A percentile compares a stretch with the other conserved stretches of the same genome.
phyloP scores from a whole-genome alignment of 129 eudicot species.

The Saposhnikovia divaricata region DNA sequence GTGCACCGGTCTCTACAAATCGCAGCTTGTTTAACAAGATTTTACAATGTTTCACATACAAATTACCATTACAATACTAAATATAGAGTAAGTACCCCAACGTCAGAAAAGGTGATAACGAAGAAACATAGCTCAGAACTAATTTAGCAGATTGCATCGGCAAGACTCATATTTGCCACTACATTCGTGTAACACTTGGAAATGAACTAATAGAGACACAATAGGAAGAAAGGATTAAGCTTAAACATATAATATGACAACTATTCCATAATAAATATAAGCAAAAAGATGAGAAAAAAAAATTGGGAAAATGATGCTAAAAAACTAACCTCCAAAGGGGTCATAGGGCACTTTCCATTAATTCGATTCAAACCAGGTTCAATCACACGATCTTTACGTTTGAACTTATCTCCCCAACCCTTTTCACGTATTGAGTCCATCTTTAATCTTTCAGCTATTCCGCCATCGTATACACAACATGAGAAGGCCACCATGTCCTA shows the following conservation, averaged over 20 bases:
- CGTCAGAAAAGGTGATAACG: not conserved
- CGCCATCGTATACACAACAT: conserved; percentile 77
- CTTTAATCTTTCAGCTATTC: conserved; percentile 37
- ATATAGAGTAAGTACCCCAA: not conserved
- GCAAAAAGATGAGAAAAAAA: not conserved
- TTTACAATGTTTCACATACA: not conserved
- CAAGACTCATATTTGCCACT: not conserved
- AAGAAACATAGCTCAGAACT: not conserved
- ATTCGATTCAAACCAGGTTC: conserved; percentile 52
- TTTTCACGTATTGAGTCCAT: conserved; percentile 64
- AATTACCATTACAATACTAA: not conserved
- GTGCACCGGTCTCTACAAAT: not conserved
- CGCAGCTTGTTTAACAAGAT: not conserved
- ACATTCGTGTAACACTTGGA: not conserved
- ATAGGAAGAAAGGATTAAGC: not conserved
- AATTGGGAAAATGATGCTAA: not conserved
- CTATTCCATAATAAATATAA: not conserved
- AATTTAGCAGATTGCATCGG: not conserved
- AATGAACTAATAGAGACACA: not conserved
- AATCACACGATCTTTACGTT: conserved; percentile 39
- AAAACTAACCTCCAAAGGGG: conserved; percentile 82
- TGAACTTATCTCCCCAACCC: conserved; percentile 77
- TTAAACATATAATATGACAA: not conserved
- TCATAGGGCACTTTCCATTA: conserved; percentile 74
- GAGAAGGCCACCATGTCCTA: conserved; percentile 93